Conservation (phyloP, 192 early-diverging fungal genomes). For the Chytriomyces confervae region DNA sequence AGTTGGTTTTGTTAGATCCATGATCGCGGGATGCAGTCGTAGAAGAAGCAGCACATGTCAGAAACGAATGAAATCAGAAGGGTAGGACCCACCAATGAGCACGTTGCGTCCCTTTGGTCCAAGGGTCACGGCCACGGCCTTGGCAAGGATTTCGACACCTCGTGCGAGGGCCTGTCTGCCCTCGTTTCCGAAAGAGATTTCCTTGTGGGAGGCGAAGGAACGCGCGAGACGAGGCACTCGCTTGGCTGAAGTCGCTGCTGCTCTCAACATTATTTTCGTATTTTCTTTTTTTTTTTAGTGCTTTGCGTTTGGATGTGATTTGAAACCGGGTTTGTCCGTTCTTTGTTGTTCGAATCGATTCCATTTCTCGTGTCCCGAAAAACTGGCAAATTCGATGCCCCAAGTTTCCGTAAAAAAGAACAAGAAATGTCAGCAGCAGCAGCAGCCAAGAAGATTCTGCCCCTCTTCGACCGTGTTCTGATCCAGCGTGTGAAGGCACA, state of each 20-base stretch:
- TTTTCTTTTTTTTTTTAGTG: background rate
- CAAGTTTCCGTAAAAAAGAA: no score
- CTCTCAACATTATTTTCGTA: background rate
- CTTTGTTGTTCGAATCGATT: no score
- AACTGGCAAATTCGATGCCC: no score
- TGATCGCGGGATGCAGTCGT: no score
- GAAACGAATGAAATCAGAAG: background rate
- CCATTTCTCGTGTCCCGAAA: no score
- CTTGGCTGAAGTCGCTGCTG: no score
- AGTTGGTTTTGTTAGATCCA: background rate
- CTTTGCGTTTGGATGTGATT: background rate
- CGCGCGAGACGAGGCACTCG: background rate
- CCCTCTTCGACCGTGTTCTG: slow-evolving; percentile 97
- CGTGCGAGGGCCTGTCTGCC: slow-evolving; percentile 89
- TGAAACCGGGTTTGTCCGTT: background rate
- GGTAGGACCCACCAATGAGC: slow-evolving; percentile 71
- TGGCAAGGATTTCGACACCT: slow-evolving; percentile 97
- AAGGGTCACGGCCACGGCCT: slow-evolving; percentile 98
- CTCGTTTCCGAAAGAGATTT: slow-evolving; percentile 94
- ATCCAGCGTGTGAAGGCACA: slow-evolving; percentile 95
- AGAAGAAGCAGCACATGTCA: background rate
- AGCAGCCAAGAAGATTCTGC: slow-evolving; percentile 84
- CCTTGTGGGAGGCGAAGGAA: slow-evolving; percentile 77
- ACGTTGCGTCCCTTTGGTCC: slow-evolving; percentile 99
- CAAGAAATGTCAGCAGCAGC: slow-evolving; percentile 28